Evolutionary conservation across 2,329 filamentous ascomycete genomes (phyloP).

Genomic region (Penicillium sp.): DNA sequence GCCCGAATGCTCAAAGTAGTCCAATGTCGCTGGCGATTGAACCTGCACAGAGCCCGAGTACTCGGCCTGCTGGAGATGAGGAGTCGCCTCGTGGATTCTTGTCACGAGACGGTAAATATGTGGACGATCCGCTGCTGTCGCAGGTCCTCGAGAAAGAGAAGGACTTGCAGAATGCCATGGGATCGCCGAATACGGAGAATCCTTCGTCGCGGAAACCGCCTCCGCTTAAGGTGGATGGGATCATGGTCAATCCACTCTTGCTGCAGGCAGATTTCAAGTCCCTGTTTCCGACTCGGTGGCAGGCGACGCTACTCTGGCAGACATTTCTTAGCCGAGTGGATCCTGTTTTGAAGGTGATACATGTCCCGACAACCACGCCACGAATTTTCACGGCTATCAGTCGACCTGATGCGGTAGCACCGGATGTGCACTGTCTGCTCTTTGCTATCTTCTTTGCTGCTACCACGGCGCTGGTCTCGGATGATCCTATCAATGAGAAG

Average conservation of each 20-base stretch:
- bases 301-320: conserved; percentile 34
- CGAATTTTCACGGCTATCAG: conserved; percentile 33
- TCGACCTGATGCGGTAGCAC: conserved; percentile 17
- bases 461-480: conserved; percentile 23
- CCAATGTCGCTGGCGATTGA: background rate
- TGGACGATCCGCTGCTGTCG: conserved; percentile 33
- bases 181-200: conserved; percentile 12
- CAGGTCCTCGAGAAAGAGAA: conserved; percentile 31
- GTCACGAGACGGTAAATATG: conserved; percentile 30
- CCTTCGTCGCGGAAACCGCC: conserved; percentile 10
- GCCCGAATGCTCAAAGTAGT: background rate
- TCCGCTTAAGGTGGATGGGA: conserved; percentile 24
- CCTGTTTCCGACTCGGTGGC: conserved; percentile 26
- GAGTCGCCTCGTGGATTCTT: conserved; percentile 20
- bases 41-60: background rate
- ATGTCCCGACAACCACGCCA: conserved; percentile 32
- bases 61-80: background rate
- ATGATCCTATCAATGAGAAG: conserved; percentile 18
- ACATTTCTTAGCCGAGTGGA: conserved; percentile 32
- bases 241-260: conserved; percentile 24
- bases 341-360: conserved; percentile 32
- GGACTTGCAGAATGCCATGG: conserved; percentile 29
- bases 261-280: conserved; percentile 13
- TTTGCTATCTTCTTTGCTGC: conserved; percentile 34
- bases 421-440: conserved; percentile 28